Evolutionary conservation across 108 stramenopile species (phyloP), one percentile per base, ranked within the genome.

Genomic region (Nitzschia putrida): DNA sequence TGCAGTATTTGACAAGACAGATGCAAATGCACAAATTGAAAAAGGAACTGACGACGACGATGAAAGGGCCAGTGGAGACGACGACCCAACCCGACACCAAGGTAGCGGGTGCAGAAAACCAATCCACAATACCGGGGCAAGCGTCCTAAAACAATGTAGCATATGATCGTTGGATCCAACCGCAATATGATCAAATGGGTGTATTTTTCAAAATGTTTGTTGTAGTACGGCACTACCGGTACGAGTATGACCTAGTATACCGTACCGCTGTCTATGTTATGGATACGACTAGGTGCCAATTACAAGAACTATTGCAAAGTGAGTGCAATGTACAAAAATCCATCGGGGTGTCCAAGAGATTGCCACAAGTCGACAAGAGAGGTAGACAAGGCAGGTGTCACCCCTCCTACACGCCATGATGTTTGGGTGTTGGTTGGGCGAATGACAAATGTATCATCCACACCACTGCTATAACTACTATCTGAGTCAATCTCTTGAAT

Each of bases 321-420:
- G 6, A 49, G 47, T 13, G 61, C 44, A 57, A 88, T 72, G 59
- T 94, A 90, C 67, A 91, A 72, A 68, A 91, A 94, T 43, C 83
- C 82, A 68, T 94, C 92, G 13, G 92, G 89, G 65, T 88, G 85
- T 53, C 82, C 82, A 10, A 94, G 63, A 2, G 60, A 52, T 54
- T 69, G 64, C 92, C 92, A 94, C 11, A 94, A 61, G 42, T 89
- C 81, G 0, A 84, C 18, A 8, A 94, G 45, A 8, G 71, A 45
- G 18, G 70, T 73, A 0, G 76, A 55, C 42, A 94, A 57, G 21
- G 85, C 74, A 0, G 85, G 83, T 53, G 78, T 69, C 21, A 91
- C 66, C 1, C 92, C 92, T 40, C 83, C 80, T 44, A 94, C 72
- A n/a, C 38, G 69, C 79, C 85, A 93, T 44, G 57, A 24, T 20